Base-by-base conservation (phyloP, 139 green algal species). In the Coelastrella sp. region DNA sequence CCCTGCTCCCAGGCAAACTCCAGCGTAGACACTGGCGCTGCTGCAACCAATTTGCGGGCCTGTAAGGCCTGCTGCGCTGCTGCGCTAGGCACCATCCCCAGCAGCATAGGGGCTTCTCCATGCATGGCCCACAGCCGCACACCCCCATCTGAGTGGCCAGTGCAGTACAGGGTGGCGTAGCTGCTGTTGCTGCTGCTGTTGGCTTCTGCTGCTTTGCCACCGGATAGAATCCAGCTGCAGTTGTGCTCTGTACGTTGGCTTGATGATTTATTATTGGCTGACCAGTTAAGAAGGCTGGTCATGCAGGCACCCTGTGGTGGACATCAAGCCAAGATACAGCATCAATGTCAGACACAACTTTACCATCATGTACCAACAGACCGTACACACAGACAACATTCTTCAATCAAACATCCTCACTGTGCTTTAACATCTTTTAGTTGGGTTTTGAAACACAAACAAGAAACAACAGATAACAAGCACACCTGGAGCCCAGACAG, bases 41-140 rank as follows among this genome's bases (percentile, higher is more conserved):
- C 79, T 9, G 32, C 19, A 35, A 19, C 13, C 35, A 57, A 9
- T 1, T 34, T 50, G 13, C 48, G 27, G 15, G 50, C 67, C 48
- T 45, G 0, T 7, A 67, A 19, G 2, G 45, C 64, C 34, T 60
- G n/a, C 27, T 34, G 34, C n/a, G 77, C 48, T 17, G 67, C 38
- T 23, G 35, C 11, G 27, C 51, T 51, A 2, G 88, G 88, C 3
- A 51, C 88, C 17, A 37, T 4, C 19, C 76, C 75, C 40, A 91
- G 53, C 64, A 88, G 86, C 59, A 53, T 53, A 7, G 90, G 84
- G 27, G 74, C 71, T 30, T 69, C 57, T 19, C 75, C 53, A 37
- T 83, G 75, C 57, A 90, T 38, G 64, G 88, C 88, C 90, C 90
- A 93, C 40, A 92, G 60, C 41, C 80, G 50, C 59, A 91, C 81